Base-by-base conservation (phyloP, 192 early-diverging fungal species). In the Phlyctochytrium arcticum region DNA sequence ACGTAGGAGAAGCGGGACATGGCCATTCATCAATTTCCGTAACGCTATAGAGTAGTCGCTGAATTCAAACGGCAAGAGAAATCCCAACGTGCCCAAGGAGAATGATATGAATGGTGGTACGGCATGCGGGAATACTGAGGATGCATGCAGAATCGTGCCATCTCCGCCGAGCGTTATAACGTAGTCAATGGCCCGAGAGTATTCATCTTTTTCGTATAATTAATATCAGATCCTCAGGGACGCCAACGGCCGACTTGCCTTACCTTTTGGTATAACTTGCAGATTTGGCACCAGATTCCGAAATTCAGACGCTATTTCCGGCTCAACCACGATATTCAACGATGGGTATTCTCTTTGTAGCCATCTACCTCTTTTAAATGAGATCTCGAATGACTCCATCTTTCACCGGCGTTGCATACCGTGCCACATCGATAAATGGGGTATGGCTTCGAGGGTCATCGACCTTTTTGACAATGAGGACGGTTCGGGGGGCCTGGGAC, bases 151-250 rank as follows among this genome's bases (percentile, higher is more conserved):
- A 48, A 96, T 88, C 5, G 94, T 96, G 23, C 94, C 94, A 64
- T 95, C 93, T 29, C 94, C 92, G 33, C 92, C 94, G 15, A 96
- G 76, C n/a, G 92, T 92, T n/a, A 96, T 79, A 5, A 88, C 91
- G 67, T 92, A 88, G 68, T 96, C 92, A 0, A 91, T 84, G 0
- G 80, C 74, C 23, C 57, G 29, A 33, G 42, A 21, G 1, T 36
- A 35, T 6, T 57, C 62, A 17, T 48, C 53, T 8, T 12, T 21
- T 29, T 39, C 42, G 21, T 33, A 10, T 57, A 32, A n/a, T 34
- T 8, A 1, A 1, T n/a, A n/a, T n/a, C n/a, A n/a, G n/a, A n/a
- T n/a, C n/a, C n/a, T n/a, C n/a, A n/a, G n/a, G n/a, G n/a, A n/a
- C n/a, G n/a, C n/a, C n/a, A n/a, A n/a, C n/a, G n/a, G 34, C 17